phyloP scores from a whole-genome alignment of 148 eudicot species.

The Bassia scoparia region DNA sequence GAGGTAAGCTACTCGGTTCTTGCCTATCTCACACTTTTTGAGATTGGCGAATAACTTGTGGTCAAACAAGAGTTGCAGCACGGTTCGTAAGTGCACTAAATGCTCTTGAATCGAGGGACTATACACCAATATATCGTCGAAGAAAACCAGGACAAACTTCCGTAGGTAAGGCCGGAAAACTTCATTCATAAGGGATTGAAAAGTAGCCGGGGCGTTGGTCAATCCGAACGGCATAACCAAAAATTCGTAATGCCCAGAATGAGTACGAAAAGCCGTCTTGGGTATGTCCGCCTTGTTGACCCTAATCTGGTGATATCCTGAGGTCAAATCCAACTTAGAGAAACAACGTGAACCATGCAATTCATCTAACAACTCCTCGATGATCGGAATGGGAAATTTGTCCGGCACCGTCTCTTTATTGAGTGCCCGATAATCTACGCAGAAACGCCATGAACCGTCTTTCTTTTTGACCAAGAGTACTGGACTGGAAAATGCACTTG shows the following conservation, averaged over 20 bases:
- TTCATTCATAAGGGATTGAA: neutral
- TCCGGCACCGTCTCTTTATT: neutral
- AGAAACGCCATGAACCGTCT: neutral
- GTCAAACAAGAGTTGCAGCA: neutral
- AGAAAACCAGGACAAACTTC: neutral
- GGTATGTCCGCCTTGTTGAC: neutral
- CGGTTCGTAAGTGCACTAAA: neutral
- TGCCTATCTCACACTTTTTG: neutral
- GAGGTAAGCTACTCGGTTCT: neutral
- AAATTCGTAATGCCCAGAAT: constrained; percentile 1
- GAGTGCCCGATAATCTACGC: neutral
- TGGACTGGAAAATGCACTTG: neutral
- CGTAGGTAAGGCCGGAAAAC: neutral
- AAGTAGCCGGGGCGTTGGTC: neutral
- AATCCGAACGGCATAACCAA: constrained; percentile 6
- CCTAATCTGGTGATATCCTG: neutral
- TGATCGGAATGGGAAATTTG: neutral
- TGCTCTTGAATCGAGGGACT: neutral
- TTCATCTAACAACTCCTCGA: neutral
- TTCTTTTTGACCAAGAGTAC: constrained; percentile 2
- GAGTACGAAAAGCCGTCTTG: neutral
- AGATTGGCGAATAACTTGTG: neutral
- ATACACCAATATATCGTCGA: constrained; percentile 1
- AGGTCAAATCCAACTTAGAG: neutral
- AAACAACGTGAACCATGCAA: neutral